Evolutionary conservation across 495 filamentous ascomycete species (phyloP).

Genomic region (Talaromyces proteolyticus): DNA sequence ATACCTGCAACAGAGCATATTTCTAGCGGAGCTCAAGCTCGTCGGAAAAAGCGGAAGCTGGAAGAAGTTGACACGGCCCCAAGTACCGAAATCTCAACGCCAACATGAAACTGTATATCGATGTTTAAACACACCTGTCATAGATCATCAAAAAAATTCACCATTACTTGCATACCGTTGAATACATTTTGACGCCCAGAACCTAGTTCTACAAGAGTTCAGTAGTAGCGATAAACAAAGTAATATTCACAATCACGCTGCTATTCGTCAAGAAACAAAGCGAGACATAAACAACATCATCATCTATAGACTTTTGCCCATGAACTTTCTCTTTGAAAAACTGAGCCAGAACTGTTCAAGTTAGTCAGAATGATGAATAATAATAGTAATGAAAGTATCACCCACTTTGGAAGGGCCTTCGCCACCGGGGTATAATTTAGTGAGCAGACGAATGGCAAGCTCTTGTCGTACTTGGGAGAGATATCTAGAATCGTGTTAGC

Average conservation of each 20-base stretch:
- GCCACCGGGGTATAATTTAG: constrained; percentile 81
- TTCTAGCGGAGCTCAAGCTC: constrained; percentile 71
- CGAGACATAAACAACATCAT: neutral
- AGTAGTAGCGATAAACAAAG: neutral
- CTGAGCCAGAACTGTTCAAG: constrained; percentile 82
- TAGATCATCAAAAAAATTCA: neutral
- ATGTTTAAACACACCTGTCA: neutral
- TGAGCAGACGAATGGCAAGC: constrained; percentile 71
- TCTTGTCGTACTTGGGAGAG: constrained; percentile 90
- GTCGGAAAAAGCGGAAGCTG: constrained; percentile 42
- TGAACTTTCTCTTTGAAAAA: constrained; percentile 98
- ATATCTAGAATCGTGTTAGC: constrained; percentile 41
- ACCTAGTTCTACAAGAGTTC: neutral
- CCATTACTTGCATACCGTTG: too few relatives aligned
- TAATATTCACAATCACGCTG: constrained; percentile 3
- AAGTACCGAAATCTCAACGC: too few relatives aligned
- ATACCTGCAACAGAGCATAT: constrained; percentile 71
- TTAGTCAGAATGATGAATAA: neutral
- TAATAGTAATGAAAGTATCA: neutral
- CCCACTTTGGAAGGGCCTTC: constrained; percentile 77
- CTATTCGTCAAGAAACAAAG: neutral
- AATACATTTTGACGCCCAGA: too few relatives aligned
- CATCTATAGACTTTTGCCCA: constrained; percentile 81
- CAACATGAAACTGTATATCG: too few relatives aligned
- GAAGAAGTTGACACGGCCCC: constrained; percentile 14